Evolutionary conservation across 257 asterid species (phyloP).

Genomic region (Paraleonurus japonicus): DNA sequence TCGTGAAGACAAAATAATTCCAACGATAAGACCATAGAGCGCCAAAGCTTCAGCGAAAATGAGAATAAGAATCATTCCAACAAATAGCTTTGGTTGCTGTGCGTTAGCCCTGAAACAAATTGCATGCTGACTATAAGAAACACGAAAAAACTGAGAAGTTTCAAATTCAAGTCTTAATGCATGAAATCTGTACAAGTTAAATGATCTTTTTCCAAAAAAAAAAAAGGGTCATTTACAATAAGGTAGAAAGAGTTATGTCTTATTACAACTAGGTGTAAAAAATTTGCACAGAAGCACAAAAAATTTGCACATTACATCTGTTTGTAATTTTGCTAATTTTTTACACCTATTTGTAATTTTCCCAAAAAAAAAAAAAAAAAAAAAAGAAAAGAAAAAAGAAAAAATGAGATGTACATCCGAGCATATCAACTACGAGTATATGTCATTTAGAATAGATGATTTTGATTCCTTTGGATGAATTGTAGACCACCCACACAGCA

Average conservation of each 20-base stretch:
- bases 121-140: slow-evolving; percentile 5
- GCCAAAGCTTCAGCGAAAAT: slow-evolving; percentile 78
- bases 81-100: slow-evolving; percentile 76
- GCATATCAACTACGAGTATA: not conserved
- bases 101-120: slow-evolving; percentile 65
- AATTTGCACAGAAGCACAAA: too few relatives aligned
- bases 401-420: not conserved
- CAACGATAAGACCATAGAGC: slow-evolving; percentile 73
- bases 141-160: not conserved
- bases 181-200: not conserved
- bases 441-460: not conserved
- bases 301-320: too few relatives aligned
- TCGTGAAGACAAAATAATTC: slow-evolving; percentile 74
- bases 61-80: slow-evolving; percentile 76
- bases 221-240: too few relatives aligned
- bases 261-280: too few relatives aligned
- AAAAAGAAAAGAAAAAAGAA: not conserved
- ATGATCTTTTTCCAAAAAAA: too few relatives aligned
- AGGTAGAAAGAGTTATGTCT: too few relatives aligned
- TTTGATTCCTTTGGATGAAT: not conserved
- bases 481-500: not conserved
- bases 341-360: too few relatives aligned
- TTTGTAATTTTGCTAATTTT: too few relatives aligned
- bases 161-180: not conserved
- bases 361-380: too few relatives aligned